These are phyloP conservation scores for Dimocarpus longan DNA, from an alignment of 345 rosid genomes.

Conservation along the genomic window DNA sequence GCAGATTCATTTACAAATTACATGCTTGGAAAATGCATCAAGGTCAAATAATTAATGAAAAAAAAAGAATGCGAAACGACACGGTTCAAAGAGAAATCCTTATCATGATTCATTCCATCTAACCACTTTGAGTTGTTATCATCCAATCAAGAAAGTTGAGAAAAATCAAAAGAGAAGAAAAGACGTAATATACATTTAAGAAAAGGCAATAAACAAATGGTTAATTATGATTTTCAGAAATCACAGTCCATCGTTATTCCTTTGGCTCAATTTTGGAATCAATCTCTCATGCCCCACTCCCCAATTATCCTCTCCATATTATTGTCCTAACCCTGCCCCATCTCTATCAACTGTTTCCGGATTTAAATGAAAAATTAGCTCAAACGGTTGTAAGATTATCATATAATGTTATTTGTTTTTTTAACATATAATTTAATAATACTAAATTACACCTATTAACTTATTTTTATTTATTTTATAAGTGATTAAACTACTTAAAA, in stretches of 20 bases:
- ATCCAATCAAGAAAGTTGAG: neutral
- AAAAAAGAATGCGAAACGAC: slow-evolving; percentile 9
- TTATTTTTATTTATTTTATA: too few species aligned
- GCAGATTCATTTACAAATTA: too few species aligned
- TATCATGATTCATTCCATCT: neutral
- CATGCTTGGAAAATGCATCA: too few species aligned
- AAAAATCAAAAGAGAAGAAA: neutral
- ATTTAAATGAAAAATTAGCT: too few species aligned
- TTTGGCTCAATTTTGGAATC: neutral
- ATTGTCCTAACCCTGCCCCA: neutral
- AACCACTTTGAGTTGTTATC: too few species aligned
- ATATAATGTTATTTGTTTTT: too few species aligned
- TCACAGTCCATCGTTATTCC: slow-evolving; percentile 11
- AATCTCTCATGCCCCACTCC: neutral
- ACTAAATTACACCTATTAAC: too few species aligned
- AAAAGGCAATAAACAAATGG: neutral
- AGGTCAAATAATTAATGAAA: neutral
- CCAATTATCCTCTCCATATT: neutral
- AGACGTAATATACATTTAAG: neutral
- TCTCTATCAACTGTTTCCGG: neutral
- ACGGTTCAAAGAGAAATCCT: neutral
- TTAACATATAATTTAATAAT: too few species aligned
- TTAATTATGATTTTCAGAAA: neutral
- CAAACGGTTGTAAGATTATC: too few species aligned
- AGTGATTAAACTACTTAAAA: too few species aligned